phyloP scores from a whole-genome alignment of 805 yeast genomes.

The Metschnikowia drakensbergensis region DNA sequence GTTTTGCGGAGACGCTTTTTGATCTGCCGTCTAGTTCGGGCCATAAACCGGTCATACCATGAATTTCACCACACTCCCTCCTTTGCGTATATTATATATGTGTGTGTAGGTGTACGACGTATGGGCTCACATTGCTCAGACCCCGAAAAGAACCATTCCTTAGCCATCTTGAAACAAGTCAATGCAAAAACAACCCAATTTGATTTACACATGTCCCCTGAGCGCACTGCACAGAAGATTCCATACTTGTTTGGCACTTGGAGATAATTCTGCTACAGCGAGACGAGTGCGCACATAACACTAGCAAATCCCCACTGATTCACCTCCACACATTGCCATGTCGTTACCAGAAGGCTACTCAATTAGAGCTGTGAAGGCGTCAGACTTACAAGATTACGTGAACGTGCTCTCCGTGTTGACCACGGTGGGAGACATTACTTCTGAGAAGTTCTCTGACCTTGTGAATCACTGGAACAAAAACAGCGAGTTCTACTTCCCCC shows the following conservation, averaged over 20 bases:
- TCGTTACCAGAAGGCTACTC: conserved; percentile 62
- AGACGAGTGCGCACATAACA: background rate
- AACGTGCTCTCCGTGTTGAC: conserved; percentile 68
- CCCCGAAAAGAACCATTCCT: no score
- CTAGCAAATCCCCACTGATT: background rate
- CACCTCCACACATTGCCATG: conserved; percentile 9
- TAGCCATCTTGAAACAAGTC: no score
- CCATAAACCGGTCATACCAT: no score
- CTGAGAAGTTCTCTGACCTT: conserved; percentile 46
- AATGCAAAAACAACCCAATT: no score
- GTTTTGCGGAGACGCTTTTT: no score
- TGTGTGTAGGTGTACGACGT: no score
- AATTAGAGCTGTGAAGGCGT: conserved; percentile 51
- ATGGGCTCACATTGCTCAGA: no score
- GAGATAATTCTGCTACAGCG: background rate
- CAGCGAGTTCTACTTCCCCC: conserved; percentile 57
- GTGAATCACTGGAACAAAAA: conserved; percentile 55
- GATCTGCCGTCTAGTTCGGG: no score
- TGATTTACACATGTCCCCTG: no score
- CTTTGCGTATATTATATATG: no score
- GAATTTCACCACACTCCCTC: no score
- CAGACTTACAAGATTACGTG: conserved; percentile 61
- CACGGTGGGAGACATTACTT: conserved; percentile 70
- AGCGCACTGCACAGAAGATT: background rate
- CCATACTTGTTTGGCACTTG: background rate